Conservation (phyloP, 495 filamentous ascomycete species). For the Apodospora peruviana region DNA sequence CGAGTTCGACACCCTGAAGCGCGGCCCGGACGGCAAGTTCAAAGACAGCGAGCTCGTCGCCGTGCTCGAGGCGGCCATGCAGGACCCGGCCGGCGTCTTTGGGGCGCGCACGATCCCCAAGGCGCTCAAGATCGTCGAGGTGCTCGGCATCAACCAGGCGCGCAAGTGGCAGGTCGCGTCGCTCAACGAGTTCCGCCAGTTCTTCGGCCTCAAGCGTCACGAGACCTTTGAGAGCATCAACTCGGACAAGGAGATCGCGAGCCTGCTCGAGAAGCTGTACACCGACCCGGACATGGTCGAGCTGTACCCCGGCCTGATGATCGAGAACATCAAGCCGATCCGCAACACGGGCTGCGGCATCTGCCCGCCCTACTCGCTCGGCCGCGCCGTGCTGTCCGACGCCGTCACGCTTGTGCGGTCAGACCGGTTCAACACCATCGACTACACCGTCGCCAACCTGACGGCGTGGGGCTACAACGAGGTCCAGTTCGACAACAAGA, state of each 20-base stretch:
- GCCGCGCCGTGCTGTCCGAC: conserved; percentile 71
- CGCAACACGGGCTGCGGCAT: conserved; percentile 64
- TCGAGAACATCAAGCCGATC: conserved; percentile 62
- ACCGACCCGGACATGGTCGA: conserved; percentile 61
- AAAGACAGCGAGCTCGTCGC: conserved; percentile 57
- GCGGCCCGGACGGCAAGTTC: conserved; percentile 50
- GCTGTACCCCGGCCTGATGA: conserved; percentile 53
- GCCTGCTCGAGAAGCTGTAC: conserved; percentile 68
- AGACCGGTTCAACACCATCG: conserved; percentile 71
- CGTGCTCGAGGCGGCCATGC: conserved; percentile 56
- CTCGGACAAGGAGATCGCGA: conserved; percentile 58
- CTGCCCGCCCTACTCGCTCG: conserved; percentile 63
- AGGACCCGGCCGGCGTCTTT: conserved; percentile 48
- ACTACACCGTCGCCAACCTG: conserved; percentile 61
- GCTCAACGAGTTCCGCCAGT: conserved; percentile 76
- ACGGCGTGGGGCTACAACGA: conserved; percentile 79
- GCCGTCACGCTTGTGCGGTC: conserved; percentile 72
- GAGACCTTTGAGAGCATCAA: conserved; percentile 75
- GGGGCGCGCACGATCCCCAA: conserved; percentile 67
- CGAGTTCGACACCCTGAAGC: conserved; percentile 55
- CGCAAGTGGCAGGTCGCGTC: conserved; percentile 71
- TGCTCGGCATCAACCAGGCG: conserved; percentile 73
- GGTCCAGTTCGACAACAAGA: conserved; percentile 58
- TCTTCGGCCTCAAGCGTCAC: conserved; percentile 63
- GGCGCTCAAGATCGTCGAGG: conserved; percentile 63